Conservation (phyloP, 176 grass and related monocot species). For the Rhynchospora breviuscula region DNA sequence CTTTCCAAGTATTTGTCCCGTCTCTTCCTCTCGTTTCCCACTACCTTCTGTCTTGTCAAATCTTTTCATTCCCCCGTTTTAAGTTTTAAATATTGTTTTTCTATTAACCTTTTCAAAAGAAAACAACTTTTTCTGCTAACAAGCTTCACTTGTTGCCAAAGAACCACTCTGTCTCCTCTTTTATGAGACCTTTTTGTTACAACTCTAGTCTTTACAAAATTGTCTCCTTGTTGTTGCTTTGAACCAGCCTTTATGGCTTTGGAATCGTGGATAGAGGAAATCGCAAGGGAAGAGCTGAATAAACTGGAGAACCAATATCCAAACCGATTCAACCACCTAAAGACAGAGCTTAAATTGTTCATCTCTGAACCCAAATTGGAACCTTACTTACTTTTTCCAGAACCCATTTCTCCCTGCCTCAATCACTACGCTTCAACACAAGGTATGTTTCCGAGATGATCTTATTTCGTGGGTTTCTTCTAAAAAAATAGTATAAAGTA, state of each 20-base stretch:
- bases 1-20: not conserved
- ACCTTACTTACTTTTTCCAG: not conserved
- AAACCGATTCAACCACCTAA: conserved; percentile 57
- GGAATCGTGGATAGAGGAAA: conserved; percentile 55
- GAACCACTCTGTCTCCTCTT: not conserved
- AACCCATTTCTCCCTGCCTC: not conserved
- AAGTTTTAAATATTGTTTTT: not conserved
- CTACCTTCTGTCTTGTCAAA: not conserved
- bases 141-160: not conserved
- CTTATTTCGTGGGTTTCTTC: not conserved
- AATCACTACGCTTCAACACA: not conserved
- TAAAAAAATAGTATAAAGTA: not conserved
- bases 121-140: too few species aligned
- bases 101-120: too few species aligned
- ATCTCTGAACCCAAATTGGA: conserved; percentile 42
- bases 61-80: not conserved
- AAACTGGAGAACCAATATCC: conserved; percentile 70
- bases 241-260: not conserved
- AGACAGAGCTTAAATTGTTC: conserved; percentile 64
- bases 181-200: not conserved
- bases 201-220: not conserved
- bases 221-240: not conserved
- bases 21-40: not conserved
- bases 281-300: conserved; percentile 61
- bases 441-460: not conserved